Evolutionary conservation across 1,284 basidiomycete genomes (phyloP), one percentile per base, ranked within the genome.

Genomic region (Ceratobasidium sp.): DNA sequence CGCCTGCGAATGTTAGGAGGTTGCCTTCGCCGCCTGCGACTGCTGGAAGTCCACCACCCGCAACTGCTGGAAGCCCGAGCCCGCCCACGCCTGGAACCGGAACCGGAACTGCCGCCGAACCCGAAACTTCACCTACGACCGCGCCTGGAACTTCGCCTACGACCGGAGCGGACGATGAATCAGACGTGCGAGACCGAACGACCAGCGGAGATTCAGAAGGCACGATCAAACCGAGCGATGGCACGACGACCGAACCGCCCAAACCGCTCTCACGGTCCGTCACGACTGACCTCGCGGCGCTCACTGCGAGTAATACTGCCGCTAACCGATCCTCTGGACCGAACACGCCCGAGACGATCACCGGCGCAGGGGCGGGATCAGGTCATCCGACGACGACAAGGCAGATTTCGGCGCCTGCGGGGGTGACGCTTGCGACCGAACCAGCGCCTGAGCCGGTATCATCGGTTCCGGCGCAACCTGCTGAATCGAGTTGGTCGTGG

Each of bases 141-240:
- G 7, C 44, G 44, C 44, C n/a, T n/a, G n/a, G n/a, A n/a, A n/a
- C 13, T 46, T 33, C 59, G 10, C 4, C 59, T 28, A 57, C 13
- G 46, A 54, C 59, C 20, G 62, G 48, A 61, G 65, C 71, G 15
- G 71, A 74, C 10, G 20, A 26, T 33, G 62, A 66, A 23, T 28
- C 59, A 10, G 73, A 75, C 10, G n/a, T 23, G 1, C 73, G 73
- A 28, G 73, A 75, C 62, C 40, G 73, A 28, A 75, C 48, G 13
- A 38, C 48, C 9, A 56, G 61, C 26, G 73, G 73, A 17, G 73
- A 75, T 56, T 75, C 73, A 6, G 62, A 75, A 44, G 73, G 50
- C 13, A 66, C 50, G 48, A 66, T 66, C 38, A 75, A 66, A 17
- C 61, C 62, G 10, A 44, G 33, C 48, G 26, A 33, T 23, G 20